Evolutionary conservation across 495 filamentous ascomycete species (phyloP).

Genomic region (Aspergillus sclerotioniger): DNA sequence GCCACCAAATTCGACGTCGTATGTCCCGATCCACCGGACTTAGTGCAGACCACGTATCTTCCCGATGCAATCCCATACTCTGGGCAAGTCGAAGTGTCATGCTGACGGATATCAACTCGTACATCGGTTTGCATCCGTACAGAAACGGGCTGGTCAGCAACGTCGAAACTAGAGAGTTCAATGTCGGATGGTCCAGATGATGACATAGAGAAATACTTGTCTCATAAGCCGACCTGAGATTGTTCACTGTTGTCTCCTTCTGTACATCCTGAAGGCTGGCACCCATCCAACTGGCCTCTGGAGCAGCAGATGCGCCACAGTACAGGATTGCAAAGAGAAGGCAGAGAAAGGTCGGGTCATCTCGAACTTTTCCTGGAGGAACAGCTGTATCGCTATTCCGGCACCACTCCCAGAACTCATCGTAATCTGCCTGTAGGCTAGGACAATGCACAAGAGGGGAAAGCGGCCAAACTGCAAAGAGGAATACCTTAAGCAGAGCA

Average conservation of each 20-base stretch:
- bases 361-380: slow-evolving; percentile 10
- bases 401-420: slow-evolving; percentile 22
- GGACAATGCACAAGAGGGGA: slow-evolving; percentile 17
- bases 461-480: too few relatives aligned
- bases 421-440: slow-evolving; percentile 15
- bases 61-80: too few relatives aligned
- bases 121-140: not conserved
- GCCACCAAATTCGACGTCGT: slow-evolving; percentile 23
- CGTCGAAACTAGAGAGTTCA: slow-evolving; percentile 17
- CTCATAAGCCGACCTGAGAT: not conserved
- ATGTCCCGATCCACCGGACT: not conserved
- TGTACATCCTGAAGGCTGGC: not conserved
- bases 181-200: slow-evolving; percentile 22
- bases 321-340: slow-evolving; percentile 21
- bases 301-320: slow-evolving; percentile 13
- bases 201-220: slow-evolving; percentile 15
- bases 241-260: too few relatives aligned
- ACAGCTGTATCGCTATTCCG: not conserved
- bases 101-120: too few relatives aligned
- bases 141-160: slow-evolving; percentile 14
- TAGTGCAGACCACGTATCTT: slow-evolving; percentile 3
- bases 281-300: slow-evolving; percentile 10
- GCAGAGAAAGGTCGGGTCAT: slow-evolving; percentile 22
- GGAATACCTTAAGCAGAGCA: too few relatives aligned
- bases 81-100: too few relatives aligned